These are phyloP conservation scores for Micromonas commoda DNA, from an alignment of 139 green algal species.

Conservation along the genomic window DNA sequence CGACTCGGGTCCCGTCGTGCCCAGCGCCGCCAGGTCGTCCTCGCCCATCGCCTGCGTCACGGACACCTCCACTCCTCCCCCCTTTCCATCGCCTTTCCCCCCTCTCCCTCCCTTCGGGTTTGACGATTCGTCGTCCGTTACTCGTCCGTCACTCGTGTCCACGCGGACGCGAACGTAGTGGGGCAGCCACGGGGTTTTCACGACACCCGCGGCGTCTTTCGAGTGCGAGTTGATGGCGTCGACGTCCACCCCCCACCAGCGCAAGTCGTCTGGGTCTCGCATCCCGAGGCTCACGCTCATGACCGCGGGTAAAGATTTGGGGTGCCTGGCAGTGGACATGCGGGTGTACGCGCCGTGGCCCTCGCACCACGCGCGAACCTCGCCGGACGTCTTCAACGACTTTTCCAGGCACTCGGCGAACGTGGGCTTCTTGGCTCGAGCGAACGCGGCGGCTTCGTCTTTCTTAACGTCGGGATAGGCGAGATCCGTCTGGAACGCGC, in stretches of 20 bases:
- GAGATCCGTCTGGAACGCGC: constrained; percentile 20
- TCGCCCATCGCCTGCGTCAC: too few species aligned
- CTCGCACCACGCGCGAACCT: constrained; percentile 27
- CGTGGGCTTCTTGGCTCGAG: not conserved
- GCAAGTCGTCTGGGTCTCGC: constrained; percentile 23
- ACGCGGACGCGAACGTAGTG: constrained; percentile 38
- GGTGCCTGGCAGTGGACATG: constrained; percentile 6
- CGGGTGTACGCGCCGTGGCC: constrained; percentile 11
- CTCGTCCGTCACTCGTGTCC: too few species aligned
- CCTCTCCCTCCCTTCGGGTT: too few species aligned
- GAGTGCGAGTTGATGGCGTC: not conserved
- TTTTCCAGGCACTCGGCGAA: constrained; percentile 11
- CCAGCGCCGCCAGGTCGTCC: too few species aligned
- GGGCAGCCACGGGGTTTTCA: constrained; percentile 37
- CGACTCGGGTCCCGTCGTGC: too few species aligned
- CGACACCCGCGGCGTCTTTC: not conserved
- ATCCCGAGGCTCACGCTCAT: constrained; percentile 31
- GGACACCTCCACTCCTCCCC: too few species aligned
- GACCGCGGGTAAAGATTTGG: constrained; percentile 5
- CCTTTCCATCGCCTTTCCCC: too few species aligned
- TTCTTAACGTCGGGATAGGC: constrained; percentile 17
- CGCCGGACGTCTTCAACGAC: not conserved
- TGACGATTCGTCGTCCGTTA: too few species aligned
- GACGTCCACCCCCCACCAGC: constrained; percentile 11
- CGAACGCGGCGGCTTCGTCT: not conserved